Evolutionary conservation across 2,329 filamentous ascomycete species (phyloP).

Genomic region (Metarhizium anisopliae): DNA sequence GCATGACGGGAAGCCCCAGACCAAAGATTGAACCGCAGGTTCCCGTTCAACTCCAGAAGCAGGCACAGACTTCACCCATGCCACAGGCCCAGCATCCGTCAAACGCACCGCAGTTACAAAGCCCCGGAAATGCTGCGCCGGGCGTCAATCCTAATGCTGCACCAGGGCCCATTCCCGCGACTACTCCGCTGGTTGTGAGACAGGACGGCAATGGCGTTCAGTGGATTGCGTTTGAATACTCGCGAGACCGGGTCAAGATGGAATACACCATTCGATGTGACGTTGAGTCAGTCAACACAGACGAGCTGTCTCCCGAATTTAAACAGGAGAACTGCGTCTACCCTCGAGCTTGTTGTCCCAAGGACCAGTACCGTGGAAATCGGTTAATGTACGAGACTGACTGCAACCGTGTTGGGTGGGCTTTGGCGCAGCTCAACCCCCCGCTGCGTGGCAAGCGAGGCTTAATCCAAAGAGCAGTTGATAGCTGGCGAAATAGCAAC

Average conservation of each 20-base stretch:
- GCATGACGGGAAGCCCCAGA: slow-evolving; percentile 53
- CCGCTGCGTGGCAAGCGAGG: slow-evolving; percentile 87
- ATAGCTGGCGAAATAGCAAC: slow-evolving; percentile 99
- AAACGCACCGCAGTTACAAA: slow-evolving; percentile 29
- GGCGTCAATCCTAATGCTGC: slow-evolving; percentile 82
- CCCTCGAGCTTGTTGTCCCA: slow-evolving; percentile 85
- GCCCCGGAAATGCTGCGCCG: slow-evolving; percentile 24
- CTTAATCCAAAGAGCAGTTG: slow-evolving; percentile 91
- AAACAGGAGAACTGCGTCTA: slow-evolving; percentile 99
- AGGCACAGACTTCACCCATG: slow-evolving; percentile 34
- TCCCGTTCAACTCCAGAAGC: slow-evolving; percentile 51
- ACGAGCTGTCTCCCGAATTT: slow-evolving; percentile 77
- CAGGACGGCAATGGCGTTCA: slow-evolving; percentile 96
- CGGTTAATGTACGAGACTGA: slow-evolving; percentile 94
- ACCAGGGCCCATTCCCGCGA: slow-evolving; percentile 92
- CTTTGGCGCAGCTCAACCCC: slow-evolving; percentile 84
- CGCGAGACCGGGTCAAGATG: slow-evolving; percentile 95
- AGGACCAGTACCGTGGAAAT: slow-evolving; percentile 95
- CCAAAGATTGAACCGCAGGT: slow-evolving; percentile 56
- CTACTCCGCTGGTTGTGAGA: slow-evolving; percentile 84
- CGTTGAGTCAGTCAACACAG: slow-evolving; percentile 91
- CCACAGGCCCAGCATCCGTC: slow-evolving; percentile 27
- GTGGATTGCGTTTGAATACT: slow-evolving; percentile 99
- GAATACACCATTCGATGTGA: slow-evolving; percentile 98
- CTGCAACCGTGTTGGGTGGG: slow-evolving; percentile 99